A percentile compares a stretch with the other conserved stretches of the same genome.
Conservation (phyloP, 2,329 filamentous ascomycete species). For the Arthroderma sp. region DNA sequence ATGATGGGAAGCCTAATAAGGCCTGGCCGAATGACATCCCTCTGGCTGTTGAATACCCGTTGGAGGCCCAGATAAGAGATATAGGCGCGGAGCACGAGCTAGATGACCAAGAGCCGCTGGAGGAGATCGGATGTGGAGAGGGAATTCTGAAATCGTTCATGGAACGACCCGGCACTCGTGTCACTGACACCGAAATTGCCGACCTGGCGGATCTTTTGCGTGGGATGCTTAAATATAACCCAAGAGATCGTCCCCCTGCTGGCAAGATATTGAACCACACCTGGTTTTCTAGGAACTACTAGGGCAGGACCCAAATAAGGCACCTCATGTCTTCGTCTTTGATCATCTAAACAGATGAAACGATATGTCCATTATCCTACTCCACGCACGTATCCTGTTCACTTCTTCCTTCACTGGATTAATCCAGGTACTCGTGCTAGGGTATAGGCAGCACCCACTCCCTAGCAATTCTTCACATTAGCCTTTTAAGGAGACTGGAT, state of each 20-base stretch:
- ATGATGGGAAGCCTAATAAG: constrained; percentile 9
- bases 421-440: too few species aligned
- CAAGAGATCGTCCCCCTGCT: constrained; percentile 1
- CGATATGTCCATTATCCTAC: too few species aligned
- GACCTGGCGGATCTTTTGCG: neutral
- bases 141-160: neutral
- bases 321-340: too few species aligned
- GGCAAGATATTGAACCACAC: neutral
- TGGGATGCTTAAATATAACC: constrained; percentile 2
- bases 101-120: neutral
- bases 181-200: neutral
- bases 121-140: neutral
- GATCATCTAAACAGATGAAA: too few species aligned
- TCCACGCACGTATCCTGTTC: too few species aligned
- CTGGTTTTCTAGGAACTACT: too few species aligned
- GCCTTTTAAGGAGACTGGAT: too few species aligned
- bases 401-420: too few species aligned
- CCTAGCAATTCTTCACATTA: too few species aligned
- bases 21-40: constrained; percentile 1
- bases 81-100: constrained; percentile 5
- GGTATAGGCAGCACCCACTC: too few species aligned
- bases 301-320: too few species aligned
- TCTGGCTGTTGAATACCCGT: constrained; percentile 4
- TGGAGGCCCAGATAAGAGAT: constrained; percentile 2
- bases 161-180: neutral